Conservation (phyloP, 129 eudicot species). For the Scalesia atractyloides region DNA sequence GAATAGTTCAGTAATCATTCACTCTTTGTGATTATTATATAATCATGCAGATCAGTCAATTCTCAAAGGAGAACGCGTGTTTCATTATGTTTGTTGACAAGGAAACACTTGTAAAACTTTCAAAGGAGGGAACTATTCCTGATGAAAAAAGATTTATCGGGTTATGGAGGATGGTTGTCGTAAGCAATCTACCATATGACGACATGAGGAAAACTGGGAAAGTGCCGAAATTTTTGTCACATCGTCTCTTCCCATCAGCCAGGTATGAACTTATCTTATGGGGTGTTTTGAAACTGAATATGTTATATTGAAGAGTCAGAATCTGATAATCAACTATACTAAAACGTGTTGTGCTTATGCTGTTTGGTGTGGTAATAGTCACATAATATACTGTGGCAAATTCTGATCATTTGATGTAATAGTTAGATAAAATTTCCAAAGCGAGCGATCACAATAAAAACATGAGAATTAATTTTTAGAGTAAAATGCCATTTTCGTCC, state of each 20-base stretch:
- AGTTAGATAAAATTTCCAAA: background rate
- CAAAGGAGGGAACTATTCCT: conserved; percentile 72
- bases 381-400: background rate
- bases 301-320: background rate
- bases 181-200: conserved; percentile 73
- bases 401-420: background rate
- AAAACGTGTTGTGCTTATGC: background rate
- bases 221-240: conserved; percentile 92
- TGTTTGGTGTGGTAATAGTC: background rate
- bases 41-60: conserved; percentile 22
- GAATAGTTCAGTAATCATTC: background rate
- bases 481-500: too few species aligned
- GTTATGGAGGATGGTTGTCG: conserved; percentile 85
- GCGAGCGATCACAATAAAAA: too few species aligned
- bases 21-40: background rate
- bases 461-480: too few species aligned
- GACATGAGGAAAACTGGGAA: conserved; percentile 98
- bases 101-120: conserved; percentile 47
- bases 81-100: conserved; percentile 3
- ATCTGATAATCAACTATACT: background rate
- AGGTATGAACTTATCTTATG: conserved; percentile 46
- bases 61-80: conserved; percentile 16
- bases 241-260: conserved; percentile 95
- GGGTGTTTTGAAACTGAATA: background rate
- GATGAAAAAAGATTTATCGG: conserved; percentile 77